Conservation (phyloP, 2,329 filamentous ascomycete genomes). For the Aspergillus sp. region DNA sequence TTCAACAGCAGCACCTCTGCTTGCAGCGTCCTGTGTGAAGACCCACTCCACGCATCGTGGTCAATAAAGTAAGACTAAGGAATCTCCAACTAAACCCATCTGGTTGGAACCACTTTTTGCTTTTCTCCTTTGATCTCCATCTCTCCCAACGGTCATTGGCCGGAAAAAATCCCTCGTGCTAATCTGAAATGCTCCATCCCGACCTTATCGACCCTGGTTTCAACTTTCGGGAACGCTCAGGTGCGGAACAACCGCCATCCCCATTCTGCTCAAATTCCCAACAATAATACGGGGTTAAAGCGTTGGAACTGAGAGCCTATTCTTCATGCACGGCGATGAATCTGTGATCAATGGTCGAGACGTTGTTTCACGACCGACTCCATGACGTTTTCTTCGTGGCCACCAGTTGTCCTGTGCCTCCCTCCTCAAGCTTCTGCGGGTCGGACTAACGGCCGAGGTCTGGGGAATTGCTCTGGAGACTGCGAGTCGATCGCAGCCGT, state of each 20-base stretch:
- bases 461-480: slow-evolving; percentile 2
- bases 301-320: neutral
- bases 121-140: slow-evolving; percentile 7
- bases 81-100: neutral
- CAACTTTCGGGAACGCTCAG: neutral
- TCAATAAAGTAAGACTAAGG: slow-evolving; percentile 11
- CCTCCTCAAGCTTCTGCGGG: neutral
- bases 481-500: neutral
- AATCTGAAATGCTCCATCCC: slow-evolving; percentile 10
- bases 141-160: slow-evolving; percentile 14
- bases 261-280: neutral
- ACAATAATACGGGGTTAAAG: slow-evolving; percentile 1
- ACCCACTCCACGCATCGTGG: slow-evolving; percentile 11
- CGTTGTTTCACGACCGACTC: neutral
- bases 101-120: slow-evolving; percentile 16
- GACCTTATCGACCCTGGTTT: slow-evolving; percentile 11
- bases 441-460: slow-evolving; percentile 6
- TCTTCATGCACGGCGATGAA: neutral
- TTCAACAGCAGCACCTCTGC: neutral
- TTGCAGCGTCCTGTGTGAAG: neutral
- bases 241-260: neutral
- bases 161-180: slow-evolving; percentile 24
- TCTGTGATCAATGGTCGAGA: neutral
- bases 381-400: neutral
- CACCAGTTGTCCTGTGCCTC: neutral